Evolutionary conservation across 371 early-diverging fungal species (phyloP), one percentile per base, ranked within the genome.

Genomic region (Cokeromyces recurvatus): DNA sequence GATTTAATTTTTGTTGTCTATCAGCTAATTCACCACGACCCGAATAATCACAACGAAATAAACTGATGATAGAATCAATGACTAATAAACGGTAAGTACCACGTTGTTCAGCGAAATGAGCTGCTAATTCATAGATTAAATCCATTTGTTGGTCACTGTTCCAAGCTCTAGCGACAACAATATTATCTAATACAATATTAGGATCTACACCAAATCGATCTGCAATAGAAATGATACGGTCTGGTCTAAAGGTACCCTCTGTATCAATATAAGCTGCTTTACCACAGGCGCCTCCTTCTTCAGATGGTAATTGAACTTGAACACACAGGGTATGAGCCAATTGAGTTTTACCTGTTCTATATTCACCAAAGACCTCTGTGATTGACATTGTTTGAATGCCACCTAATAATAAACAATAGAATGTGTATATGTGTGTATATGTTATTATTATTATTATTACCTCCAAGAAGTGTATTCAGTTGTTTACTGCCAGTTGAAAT

Each of bases 401-500:
- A 16, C 95, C 91, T 82, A 46, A 16, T 21, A n/a, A n/a, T 12
- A 21, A 32, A 14, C n/a, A n/a, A n/a, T n/a, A n/a, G n/a, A n/a
- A n/a, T n/a, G n/a, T n/a, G n/a, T n/a, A n/a, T n/a, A n/a, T n/a
- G n/a, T n/a, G n/a, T n/a, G n/a, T n/a, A n/a, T n/a, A n/a, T n/a
- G n/a, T n/a, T n/a, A n/a, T n/a, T n/a, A n/a, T n/a, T n/a, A n/a
- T n/a, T n/a, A n/a, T n/a, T n/a, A n/a, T 31, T 57, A 71, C 86
- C 93, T 53, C 94, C 92, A 11, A 97, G 71, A 10, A 98, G 75
- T 27, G 80, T 74, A 62, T 97, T 97, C 19, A 98, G 71, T 51
- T 92, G 92, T 44, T 86, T 82, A 16, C 92, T 84, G 0, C 98
- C 98, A 1, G 97, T 97, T 1, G 87, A 83, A 10, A 97, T 82